Percentiles rank a stretch among this genome's conserved stretches.
Evolutionary conservation across 2,329 filamentous ascomycete genomes (phyloP).

Genomic region (Scortechinia acanthostroma): DNA sequence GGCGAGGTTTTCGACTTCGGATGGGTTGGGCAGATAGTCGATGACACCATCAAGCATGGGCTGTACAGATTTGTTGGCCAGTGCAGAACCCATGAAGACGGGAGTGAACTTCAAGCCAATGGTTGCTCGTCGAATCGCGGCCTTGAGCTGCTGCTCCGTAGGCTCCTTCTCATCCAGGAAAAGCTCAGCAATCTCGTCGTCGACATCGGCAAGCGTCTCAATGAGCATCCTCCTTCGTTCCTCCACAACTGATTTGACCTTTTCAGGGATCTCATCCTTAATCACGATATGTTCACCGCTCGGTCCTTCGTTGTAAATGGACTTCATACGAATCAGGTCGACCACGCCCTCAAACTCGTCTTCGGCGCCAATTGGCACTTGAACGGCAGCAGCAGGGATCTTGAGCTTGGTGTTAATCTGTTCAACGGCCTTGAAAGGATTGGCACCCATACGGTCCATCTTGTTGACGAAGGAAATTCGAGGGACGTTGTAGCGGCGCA

Average conservation of each 20-base stretch:
- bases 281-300: constrained; percentile 72
- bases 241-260: constrained; percentile 67
- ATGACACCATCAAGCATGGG: constrained; percentile 94
- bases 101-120: constrained; percentile 83
- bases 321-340: constrained; percentile 84
- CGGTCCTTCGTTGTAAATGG: constrained; percentile 83
- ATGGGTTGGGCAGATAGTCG: constrained; percentile 89
- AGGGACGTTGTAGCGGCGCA: constrained; percentile 96
- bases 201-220: constrained; percentile 91
- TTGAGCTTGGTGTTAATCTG: constrained; percentile 96
- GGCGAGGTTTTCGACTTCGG: constrained; percentile 81
- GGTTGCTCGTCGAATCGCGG: constrained; percentile 85
- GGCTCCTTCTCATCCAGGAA: constrained; percentile 84
- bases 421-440: constrained; percentile 94
- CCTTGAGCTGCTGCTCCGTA: constrained; percentile 76
- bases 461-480: constrained; percentile 97
- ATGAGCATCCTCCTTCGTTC: constrained; percentile 82
- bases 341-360: constrained; percentile 89
- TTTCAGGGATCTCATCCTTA: constrained; percentile 75
- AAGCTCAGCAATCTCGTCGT: constrained; percentile 93
- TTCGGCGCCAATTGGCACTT: constrained; percentile 88
- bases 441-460: constrained; percentile 98
- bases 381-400: constrained; percentile 84
- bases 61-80: constrained; percentile 91
- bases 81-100: constrained; percentile 90